These are phyloP conservation scores for Rosa lucieae DNA, from an alignment of 306 rosid species.

Conservation along the genomic window DNA sequence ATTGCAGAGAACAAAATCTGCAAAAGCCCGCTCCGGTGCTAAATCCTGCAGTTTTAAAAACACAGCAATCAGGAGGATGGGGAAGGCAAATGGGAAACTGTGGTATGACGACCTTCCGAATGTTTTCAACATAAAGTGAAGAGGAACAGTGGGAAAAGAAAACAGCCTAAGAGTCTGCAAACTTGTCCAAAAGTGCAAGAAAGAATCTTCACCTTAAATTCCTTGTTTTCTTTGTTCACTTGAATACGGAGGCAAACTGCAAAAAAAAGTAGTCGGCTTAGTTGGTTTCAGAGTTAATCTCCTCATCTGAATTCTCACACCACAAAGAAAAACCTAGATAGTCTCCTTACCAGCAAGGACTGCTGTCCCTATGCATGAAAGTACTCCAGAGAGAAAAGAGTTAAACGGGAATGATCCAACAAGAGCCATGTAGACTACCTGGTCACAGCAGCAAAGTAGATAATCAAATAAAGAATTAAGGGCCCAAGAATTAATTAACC, in stretches of 20 bases:
- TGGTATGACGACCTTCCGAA: too few relatives aligned
- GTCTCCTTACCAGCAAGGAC: conserved; percentile 84
- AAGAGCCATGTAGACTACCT: conserved; percentile 79
- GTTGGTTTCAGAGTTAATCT: not conserved
- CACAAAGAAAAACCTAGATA: not conserved
- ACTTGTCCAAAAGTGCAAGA: not conserved
- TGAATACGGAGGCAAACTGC: conserved; percentile 94
- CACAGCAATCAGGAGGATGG: not conserved
- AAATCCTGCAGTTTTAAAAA: conserved; percentile 66
- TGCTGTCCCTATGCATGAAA: conserved; percentile 85
- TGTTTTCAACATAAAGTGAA: too few relatives aligned
- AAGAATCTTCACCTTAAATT: conserved; percentile 62
- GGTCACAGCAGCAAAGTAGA: conserved; percentile 22
- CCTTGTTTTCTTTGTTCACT: conserved; percentile 92
- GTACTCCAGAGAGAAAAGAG: conserved; percentile 85
- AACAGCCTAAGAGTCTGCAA: not conserved
- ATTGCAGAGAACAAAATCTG: conserved; percentile 98
- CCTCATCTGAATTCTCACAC: not conserved
- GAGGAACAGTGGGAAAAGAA: not conserved
- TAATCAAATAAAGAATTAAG: not conserved
- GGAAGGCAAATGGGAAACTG: not conserved
- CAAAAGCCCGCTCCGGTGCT: conserved; percentile 94
- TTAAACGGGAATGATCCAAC: conserved; percentile 96
- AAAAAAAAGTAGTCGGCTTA: conserved; percentile 5
- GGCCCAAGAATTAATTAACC: not conserved